A percentile compares a stretch with the other conserved stretches of the same genome.
Conservation (phyloP, 2,329 filamentous ascomycete species). For the Talaromyces funiculosus region DNA sequence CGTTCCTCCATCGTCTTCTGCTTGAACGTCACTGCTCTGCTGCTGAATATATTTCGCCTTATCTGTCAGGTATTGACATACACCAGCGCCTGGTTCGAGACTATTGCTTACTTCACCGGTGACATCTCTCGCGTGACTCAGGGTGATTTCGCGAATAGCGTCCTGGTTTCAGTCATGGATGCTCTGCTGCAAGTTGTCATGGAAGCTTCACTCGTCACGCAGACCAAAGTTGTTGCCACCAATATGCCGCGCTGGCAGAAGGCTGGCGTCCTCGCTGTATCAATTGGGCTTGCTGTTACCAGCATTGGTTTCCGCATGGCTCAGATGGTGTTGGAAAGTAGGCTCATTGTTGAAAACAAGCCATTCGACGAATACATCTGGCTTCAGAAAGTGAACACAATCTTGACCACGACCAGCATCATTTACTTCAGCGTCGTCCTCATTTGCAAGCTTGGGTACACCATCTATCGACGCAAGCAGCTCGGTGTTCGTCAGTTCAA, state of each 20-base stretch:
- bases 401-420: constrained; percentile 52
- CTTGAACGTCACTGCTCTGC: constrained; percentile 58
- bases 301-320: constrained; percentile 52
- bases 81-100: constrained; percentile 54
- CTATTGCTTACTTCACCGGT: constrained; percentile 54
- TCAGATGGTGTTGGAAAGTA: constrained; percentile 46
- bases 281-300: constrained; percentile 45
- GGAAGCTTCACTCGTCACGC: constrained; percentile 56
- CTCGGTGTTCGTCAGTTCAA: constrained; percentile 58
- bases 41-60: constrained; percentile 54
- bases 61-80: constrained; percentile 47
- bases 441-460: constrained; percentile 54
- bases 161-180: constrained; percentile 46
- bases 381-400: constrained; percentile 44
- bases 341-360: constrained; percentile 30
- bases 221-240: constrained; percentile 58
- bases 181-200: constrained; percentile 52
- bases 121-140: constrained; percentile 50
- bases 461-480: constrained; percentile 50
- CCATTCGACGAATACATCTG: constrained; percentile 29
- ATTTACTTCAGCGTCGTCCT: constrained; percentile 60
- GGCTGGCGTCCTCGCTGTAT: constrained; percentile 43
- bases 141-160: constrained; percentile 42
- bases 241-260: constrained; percentile 43
- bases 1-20: constrained; percentile 59